Evolutionary conservation across 2,329 filamentous ascomycete species (phyloP).

Genomic region (Colletotrichum sp.): DNA sequence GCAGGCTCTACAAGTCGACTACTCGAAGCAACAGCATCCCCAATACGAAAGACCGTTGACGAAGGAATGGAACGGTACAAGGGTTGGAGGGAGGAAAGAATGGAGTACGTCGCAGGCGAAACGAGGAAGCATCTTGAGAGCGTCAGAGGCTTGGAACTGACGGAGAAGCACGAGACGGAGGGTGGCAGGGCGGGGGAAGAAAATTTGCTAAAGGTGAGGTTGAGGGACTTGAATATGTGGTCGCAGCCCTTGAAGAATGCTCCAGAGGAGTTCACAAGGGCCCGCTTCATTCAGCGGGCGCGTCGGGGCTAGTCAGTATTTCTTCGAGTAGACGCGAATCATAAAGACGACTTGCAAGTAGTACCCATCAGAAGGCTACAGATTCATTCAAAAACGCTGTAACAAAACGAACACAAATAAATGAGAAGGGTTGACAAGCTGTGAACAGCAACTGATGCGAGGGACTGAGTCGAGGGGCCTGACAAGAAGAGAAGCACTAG

Average conservation of each 20-base stretch:
- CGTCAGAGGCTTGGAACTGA: conserved; percentile 70
- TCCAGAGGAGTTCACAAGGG: neutral
- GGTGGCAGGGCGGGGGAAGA: no score
- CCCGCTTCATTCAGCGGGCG: no score
- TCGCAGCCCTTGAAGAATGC: conserved; percentile 45
- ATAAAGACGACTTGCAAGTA: no score
- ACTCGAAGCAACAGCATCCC: conserved; percentile 70
- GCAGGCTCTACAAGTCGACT: conserved; percentile 70
- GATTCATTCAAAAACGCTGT: no score
- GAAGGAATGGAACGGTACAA: conserved; percentile 42
- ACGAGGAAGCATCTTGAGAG: conserved; percentile 78
- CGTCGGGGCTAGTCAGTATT: no score
- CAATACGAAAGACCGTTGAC: conserved; percentile 49
- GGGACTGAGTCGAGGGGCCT: no score
- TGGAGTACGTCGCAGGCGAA: conserved; percentile 83
- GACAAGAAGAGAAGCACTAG: no score
- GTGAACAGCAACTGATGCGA: no score
- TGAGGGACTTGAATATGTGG: conserved; percentile 59
- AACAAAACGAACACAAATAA: no score
- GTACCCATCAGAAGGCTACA: no score
- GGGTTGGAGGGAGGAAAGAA: conserved; percentile 72
- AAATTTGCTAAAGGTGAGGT: conserved; percentile 56
- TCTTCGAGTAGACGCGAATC: no score
- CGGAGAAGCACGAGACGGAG: conserved; percentile 68
- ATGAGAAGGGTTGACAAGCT: no score